Conservation (phyloP, 164 flowering plant genomes). For the Vitis labrusca region DNA sequence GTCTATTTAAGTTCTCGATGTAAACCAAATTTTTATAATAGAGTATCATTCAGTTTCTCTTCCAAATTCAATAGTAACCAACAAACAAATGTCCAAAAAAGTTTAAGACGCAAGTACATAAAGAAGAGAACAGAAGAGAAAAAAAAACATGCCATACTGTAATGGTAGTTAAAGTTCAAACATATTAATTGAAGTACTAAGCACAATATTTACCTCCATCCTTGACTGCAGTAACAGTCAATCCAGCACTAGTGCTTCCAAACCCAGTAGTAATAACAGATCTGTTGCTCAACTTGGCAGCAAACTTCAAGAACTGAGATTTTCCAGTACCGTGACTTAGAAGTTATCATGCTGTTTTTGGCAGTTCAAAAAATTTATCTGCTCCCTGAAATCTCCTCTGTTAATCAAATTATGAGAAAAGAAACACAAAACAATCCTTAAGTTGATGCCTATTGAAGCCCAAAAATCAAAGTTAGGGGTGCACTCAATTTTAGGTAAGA, state of each 20-base stretch:
- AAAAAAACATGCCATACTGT: not conserved
- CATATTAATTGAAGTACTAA: not conserved
- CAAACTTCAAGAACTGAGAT: conserved; percentile 93
- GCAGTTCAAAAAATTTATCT: not conserved
- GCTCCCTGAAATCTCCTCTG: not conserved
- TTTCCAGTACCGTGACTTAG: conserved; percentile 71
- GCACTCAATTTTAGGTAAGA: not conserved
- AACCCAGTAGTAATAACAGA: conserved; percentile 97
- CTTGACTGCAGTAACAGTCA: conserved; percentile 97
- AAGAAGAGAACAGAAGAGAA: not conserved
- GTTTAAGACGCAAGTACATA: no score
- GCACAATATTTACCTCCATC: conserved; percentile 67
- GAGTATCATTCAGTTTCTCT: no score
- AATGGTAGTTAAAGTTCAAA: not conserved
- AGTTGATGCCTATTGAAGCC: not conserved
- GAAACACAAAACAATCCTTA: not conserved
- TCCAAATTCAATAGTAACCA: no score
- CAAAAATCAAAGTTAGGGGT: not conserved
- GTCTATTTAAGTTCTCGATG: no score
- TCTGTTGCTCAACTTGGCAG: conserved; percentile 93
- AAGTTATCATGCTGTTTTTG: not conserved
- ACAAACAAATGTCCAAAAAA: no score
- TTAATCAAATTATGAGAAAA: not conserved
- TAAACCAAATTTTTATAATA: no score
- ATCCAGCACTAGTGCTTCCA: conserved; percentile 98